Base-by-base conservation (phyloP, 2,329 filamentous ascomycete genomes). In the Aureobasidium sp. region DNA sequence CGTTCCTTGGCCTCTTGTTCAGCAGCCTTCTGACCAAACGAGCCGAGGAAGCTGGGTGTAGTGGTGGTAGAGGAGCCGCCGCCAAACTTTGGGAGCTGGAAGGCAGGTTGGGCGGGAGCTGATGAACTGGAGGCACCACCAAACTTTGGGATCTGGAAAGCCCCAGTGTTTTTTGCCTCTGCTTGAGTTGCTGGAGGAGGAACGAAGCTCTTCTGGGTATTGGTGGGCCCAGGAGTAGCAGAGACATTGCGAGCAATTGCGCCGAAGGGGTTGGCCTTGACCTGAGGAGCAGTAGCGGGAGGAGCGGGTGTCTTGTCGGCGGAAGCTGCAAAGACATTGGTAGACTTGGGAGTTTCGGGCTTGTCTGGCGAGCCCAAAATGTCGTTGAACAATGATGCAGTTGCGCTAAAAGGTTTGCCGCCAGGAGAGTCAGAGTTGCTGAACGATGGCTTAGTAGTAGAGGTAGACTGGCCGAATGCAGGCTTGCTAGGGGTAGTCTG, bases 1-100 rank as follows among this genome's bases (percentile, higher is more conserved):
- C 76, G 78, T 49, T 77, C 77, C 51, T 76, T 73, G 48, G 77
- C 75, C 52, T 75, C 74, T 36, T 71, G 70, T 56, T 76, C 71
- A 22, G 75, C 73, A 6, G 78, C 73, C 58, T 70, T 68, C 39
- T 65, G 65, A 29, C 73, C 71, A 64, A 81, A 80, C 8, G 78
- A 72, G 20, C 72, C 71, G 58, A 78, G 69, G 66, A 80, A 79
- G 62, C 76, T 71, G 6, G 45, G 37, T 17, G 55, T 12, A 17
- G 42, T 20, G 27, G 58, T 12, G 17, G 41, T 55, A 39, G 34
- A 22, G 11, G 41, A 34, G 12, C 57, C 58, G n/a, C 60, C 63
- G n/a, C 41, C 44, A n/a, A 41, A 47, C 34, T 48, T 47, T 11
- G 41, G 41, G 9, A 63, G 8, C 12, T 58, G 69, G 66, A 80